Base-by-base conservation (phyloP, 2,329 filamentous ascomycete genomes). In the Aureobasidium lini region DNA sequence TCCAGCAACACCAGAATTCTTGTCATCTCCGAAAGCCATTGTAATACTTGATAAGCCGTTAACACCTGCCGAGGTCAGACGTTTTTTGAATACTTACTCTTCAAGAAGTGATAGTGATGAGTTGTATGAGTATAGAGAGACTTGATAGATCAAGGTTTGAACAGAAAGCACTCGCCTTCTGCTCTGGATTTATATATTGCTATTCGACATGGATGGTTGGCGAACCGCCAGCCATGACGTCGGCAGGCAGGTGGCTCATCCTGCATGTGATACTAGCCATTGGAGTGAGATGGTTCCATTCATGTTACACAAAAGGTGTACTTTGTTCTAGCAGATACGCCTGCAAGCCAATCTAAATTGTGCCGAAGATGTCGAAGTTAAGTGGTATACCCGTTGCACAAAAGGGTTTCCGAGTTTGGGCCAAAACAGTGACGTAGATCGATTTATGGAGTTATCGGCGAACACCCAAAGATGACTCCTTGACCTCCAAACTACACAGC, bases 1-100 rank as follows among this genome's bases (percentile, higher is more conserved):
- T 52, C 77, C 78, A 0, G 78, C 79, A 53, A 76, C 73, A 63
- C 78, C 78, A 46, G 69, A 72, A 13, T 66, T 75, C 70, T 66
- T 72, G 64, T 65, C 29, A 8, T 54, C 50, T 54, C 50, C 50
- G 37, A 54, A 16, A 10, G 50, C 15, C 50, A 54, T 54, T 43
- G n/a, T 43, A 18, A 29, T 40, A 18, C 9, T 23, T n/a, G 10
- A 29, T 36, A 4, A 9, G 2, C 2, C 4, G 1, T 9, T 8
- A 36, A 8, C 8, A 36, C 8, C 3, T 36, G 8, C 34, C 13
- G 34, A 13, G 34, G 8, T 36, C 8, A 36, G 8, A 36, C 13
- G 34, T 3, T 36, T 36, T 5, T 36, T 36, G 34, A 3, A 2
- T 9, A 29, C 37, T 16, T 43, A 32, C 36, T 10, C n/a, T 54